Evolutionary conservation across 305 asterid genomes (phyloP).

Genomic region (Fraxinus floribunda): DNA sequence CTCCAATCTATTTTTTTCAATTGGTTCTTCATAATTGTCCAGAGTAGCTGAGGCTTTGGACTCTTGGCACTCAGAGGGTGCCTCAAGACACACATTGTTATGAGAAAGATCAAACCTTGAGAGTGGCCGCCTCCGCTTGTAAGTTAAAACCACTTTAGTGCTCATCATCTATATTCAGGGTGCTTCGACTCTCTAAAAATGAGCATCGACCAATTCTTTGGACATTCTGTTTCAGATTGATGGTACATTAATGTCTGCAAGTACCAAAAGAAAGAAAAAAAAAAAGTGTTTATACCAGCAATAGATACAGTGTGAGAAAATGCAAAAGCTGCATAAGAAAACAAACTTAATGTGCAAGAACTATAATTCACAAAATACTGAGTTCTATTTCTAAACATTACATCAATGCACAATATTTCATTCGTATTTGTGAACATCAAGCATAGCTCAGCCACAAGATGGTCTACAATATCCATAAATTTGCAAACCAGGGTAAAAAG

Average conservation of each 20-base stretch:
- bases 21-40: constrained; percentile 30
- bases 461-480: background rate
- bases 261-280: background rate
- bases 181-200: background rate
- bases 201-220: background rate
- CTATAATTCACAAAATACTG: background rate
- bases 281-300: background rate
- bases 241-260: constrained; percentile 22
- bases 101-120: constrained; percentile 34
- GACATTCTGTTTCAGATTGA: constrained; percentile 4
- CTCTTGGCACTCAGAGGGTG: constrained; percentile 23
- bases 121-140: constrained; percentile 59
- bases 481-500: background rate
- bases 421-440: background rate
- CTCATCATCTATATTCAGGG: constrained; percentile 37
- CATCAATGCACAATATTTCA: background rate
- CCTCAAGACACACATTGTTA: constrained; percentile 30
- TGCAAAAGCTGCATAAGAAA: constrained; percentile 2
- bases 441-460: background rate
- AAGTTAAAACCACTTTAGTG: constrained; percentile 57
- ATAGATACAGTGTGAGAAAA: background rate
- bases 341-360: background rate
- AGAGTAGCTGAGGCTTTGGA: constrained; percentile 24
- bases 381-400: background rate
- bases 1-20: constrained; percentile 30